Percentiles rank a stretch among this genome's conserved stretches.
phyloP scores from a whole-genome alignment of 805 yeast species.

The Myxozyma neglecta region DNA sequence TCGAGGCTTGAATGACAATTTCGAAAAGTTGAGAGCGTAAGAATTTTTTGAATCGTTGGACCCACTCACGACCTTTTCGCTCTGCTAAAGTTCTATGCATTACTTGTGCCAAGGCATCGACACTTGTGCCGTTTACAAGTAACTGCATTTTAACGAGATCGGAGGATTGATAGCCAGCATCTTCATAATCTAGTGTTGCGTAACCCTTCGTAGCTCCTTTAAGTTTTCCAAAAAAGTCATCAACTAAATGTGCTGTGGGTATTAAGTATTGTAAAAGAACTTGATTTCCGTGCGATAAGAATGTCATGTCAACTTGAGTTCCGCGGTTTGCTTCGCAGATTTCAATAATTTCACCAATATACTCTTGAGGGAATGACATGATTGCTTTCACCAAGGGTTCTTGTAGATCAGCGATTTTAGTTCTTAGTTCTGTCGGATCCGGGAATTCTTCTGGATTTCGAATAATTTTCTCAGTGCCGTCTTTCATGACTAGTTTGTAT shows the following conservation, averaged over 20 bases:
- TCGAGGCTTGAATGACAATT: conserved; percentile 87
- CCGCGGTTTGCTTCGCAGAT: conserved; percentile 86
- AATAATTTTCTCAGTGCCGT: conserved; percentile 64
- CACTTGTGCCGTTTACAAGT: conserved; percentile 81
- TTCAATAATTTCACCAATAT: conserved; percentile 80
- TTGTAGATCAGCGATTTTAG: conserved; percentile 53
- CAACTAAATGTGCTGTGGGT: conserved; percentile 87
- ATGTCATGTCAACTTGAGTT: conserved; percentile 72
- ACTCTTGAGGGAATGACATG: conserved; percentile 89
- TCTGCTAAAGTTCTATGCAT: conserved; percentile 81
- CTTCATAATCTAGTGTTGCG: conserved; percentile 93
- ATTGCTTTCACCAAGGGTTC: conserved; percentile 91
- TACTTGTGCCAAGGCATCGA: conserved; percentile 90
- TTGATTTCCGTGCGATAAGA: conserved; percentile 69
- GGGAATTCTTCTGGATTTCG: conserved; percentile 96
- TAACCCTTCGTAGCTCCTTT: conserved; percentile 89
- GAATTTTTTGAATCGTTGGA: conserved; percentile 74
- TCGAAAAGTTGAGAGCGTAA: conserved; percentile 83
- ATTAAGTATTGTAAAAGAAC: conserved; percentile 74
- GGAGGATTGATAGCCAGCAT: conserved; percentile 77
- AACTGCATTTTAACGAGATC: conserved; percentile 86
- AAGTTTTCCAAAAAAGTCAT: conserved; percentile 91
- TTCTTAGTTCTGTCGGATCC: conserved; percentile 46
- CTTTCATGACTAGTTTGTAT: conserved; percentile 66
- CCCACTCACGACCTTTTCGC: conserved; percentile 75